Conservation (phyloP, 805 yeast genomes). For the Candida nanaspora region DNA sequence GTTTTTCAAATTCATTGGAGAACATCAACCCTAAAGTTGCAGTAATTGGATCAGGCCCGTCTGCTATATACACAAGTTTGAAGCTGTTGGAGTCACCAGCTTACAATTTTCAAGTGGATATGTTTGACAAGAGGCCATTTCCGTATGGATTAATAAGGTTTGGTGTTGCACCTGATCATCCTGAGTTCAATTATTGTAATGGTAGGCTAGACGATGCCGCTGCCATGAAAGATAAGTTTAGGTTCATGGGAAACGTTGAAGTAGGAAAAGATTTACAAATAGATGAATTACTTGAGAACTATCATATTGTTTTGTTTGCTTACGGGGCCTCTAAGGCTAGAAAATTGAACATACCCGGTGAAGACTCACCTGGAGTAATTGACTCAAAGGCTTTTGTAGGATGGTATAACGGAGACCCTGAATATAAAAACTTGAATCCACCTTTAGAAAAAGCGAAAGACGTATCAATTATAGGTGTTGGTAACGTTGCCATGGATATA, state of each 20-base stretch:
- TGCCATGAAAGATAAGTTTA: conserved; percentile 29
- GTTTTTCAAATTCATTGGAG: too few species aligned
- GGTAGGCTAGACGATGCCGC: conserved; percentile 57
- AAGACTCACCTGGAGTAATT: conserved; percentile 55
- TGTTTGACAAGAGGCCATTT: conserved; percentile 79
- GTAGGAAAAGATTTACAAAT: conserved; percentile 60
- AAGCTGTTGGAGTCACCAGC: conserved; percentile 43
- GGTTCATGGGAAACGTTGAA: conserved; percentile 64
- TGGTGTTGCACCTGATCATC: conserved; percentile 99
- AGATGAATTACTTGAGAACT: conserved; percentile 40
- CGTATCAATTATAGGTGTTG: conserved; percentile 89
- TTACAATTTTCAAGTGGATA: conserved; percentile 41
- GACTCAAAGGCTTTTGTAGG: conserved; percentile 85
- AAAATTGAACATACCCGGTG: conserved; percentile 50
- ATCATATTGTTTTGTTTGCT: conserved; percentile 70
- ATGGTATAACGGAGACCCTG: conserved; percentile 94
- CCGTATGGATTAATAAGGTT: conserved; percentile 89
- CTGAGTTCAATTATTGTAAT: conserved; percentile 85
- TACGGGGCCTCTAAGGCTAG: conserved; percentile 74
- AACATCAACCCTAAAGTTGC: conserved; percentile 40
- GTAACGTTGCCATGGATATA: conserved; percentile 91
- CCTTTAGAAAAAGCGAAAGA: conserved; percentile 53
- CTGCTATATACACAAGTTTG: conserved; percentile 87
- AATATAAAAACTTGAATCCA: conserved; percentile 39
- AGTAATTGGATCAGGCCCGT: conserved; percentile 92